Base-by-base conservation (phyloP, 345 rosid genomes). In the Murraya paniculata region DNA sequence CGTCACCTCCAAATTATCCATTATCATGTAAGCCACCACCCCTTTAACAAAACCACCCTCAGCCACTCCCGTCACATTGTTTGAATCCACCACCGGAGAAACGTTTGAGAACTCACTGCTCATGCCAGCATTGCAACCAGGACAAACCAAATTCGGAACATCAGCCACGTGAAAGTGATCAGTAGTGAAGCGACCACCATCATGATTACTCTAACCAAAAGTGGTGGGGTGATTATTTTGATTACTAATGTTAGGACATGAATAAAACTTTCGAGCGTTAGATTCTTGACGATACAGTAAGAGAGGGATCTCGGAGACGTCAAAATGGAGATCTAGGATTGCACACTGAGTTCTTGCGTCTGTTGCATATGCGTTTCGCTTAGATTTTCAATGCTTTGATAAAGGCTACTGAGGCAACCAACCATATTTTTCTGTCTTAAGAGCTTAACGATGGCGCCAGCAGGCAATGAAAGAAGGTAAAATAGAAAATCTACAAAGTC, bases 401-500 rank as follows among this genome's bases (percentile, higher is more conserved):
- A 80, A 9, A 80, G 77, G 7, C 76, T 75, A 27, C 50, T 72
- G 1, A 79, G 25, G 78, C 67, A 41, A 5, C 81, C 85, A 1
- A 33, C 82, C 77, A 79, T 39, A 72, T 4, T 14, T 36, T 66
- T n/a, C 28, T 64, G 16, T 36, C 2, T 8, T 2, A 82, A 19
- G 3, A 81, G 57, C 73, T 38, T 56, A 16, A 74, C 31, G 0
- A 80, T 81, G 18, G 81, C 68, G 2, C 77, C 86, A 2, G 79
- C 11, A 5, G 82, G 80, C 65, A 82, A 60, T 3, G 50, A 50
- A 30, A 69, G 61, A 3, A 79, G 7, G 71, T 70, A 53, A 5
- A 85, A 61, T 6, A 82, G 77, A 50, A 79, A 84, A 74, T 84
- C 87, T 5, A 86, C 82, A 21, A 84, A 77, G 5, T 79, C 83